These are phyloP conservation scores for Cyanidioschyzon merolae DNA, from an alignment of 23 red algal species.

Conservation along the genomic window DNA sequence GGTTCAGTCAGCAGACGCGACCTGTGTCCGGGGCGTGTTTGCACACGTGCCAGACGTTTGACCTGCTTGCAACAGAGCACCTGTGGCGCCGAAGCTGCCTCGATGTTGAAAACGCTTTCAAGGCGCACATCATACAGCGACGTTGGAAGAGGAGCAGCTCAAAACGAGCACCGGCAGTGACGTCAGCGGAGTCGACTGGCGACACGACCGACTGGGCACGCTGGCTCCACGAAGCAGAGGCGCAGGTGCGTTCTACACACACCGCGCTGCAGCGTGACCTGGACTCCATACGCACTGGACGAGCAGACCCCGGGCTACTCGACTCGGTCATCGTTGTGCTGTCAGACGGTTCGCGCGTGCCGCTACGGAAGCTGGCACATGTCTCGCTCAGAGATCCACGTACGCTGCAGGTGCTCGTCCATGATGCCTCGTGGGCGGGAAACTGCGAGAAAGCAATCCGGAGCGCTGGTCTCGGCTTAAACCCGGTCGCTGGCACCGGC, in stretches of 20 bases:
- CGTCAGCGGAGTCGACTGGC: neutral
- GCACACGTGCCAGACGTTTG: too few relatives aligned
- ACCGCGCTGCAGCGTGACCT: conserved; percentile 32
- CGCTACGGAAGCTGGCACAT: conserved; percentile 52
- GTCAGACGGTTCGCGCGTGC: conserved; percentile 36
- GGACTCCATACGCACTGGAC: conserved; percentile 34
- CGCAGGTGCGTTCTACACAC: conserved; percentile 30
- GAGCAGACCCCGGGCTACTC: conserved; percentile 56
- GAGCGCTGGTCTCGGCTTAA: conserved; percentile 56
- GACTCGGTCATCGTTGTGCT: conserved; percentile 35
- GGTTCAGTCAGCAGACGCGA: too few relatives aligned
- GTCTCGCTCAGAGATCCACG: conserved; percentile 55
- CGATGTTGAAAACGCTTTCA: too few relatives aligned
- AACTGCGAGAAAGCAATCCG: conserved; percentile 61
- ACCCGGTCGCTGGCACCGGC: conserved; percentile 23
- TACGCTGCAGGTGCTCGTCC: conserved; percentile 43
- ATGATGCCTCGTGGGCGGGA: conserved; percentile 34
- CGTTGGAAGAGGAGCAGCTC: neutral
- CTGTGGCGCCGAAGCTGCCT: too few relatives aligned
- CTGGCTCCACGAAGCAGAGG: neutral
- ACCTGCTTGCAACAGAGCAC: too few relatives aligned
- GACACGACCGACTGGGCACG: neutral
- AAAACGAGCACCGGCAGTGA: neutral
- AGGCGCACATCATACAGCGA: too few relatives aligned
- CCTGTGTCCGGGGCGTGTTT: too few relatives aligned